Conservation (phyloP, 2,329 filamentous ascomycete species). For the Fusarium bactridioides region DNA sequence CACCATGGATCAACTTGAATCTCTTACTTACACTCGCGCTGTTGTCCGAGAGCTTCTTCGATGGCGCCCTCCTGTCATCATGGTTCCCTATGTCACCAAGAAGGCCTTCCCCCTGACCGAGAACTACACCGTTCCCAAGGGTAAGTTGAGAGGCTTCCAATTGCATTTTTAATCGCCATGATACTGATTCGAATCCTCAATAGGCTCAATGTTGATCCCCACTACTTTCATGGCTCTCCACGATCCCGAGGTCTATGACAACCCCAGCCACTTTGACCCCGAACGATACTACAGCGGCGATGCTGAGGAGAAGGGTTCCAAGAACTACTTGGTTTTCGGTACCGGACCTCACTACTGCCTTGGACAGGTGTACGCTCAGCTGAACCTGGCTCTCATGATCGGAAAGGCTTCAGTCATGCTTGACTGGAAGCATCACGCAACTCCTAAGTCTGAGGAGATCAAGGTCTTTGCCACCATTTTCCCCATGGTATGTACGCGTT, state of each 20-base stretch:
- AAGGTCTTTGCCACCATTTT: constrained; percentile 99
- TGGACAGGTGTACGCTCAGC: constrained; percentile 88
- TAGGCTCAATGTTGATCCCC: constrained; percentile 90
- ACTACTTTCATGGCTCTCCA: constrained; percentile 90
- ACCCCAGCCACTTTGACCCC: constrained; percentile 88
- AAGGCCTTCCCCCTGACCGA: constrained; percentile 92
- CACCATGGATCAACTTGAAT: constrained; percentile 86
- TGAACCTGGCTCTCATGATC: constrained; percentile 88
- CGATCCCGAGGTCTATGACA: constrained; percentile 89
- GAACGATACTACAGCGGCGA: constrained; percentile 91
- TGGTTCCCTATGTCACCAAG: constrained; percentile 96
- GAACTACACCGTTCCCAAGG: constrained; percentile 91
- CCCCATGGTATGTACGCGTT: constrained; percentile 74
- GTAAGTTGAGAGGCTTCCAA: constrained; percentile 48
- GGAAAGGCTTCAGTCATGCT: constrained; percentile 88
- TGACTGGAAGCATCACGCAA: constrained; percentile 90
- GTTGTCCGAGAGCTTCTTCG: constrained; percentile 91
- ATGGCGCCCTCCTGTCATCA: constrained; percentile 94
- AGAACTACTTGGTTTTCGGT: constrained; percentile 98
- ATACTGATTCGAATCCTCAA: constrained; percentile 26
- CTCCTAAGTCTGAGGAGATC: constrained; percentile 87
- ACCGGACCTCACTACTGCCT: constrained; percentile 96
- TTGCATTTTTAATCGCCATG: neutral
- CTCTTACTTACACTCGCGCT: constrained; percentile 87
- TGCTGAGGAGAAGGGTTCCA: constrained; percentile 83